Conservation (phyloP, 129 eudicot genomes). For the Artemisia tridentata region DNA sequence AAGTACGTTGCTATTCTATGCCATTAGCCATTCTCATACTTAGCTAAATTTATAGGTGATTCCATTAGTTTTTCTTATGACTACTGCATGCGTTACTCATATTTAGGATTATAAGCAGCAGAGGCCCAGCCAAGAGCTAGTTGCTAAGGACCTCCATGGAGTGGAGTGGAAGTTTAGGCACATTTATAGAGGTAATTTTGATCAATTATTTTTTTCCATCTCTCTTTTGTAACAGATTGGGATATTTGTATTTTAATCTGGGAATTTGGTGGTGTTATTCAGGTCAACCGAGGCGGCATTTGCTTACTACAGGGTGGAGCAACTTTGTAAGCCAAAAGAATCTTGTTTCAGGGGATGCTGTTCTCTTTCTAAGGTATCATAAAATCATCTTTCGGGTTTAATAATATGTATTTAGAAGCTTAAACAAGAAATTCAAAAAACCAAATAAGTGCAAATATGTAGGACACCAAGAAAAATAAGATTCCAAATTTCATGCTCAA, state of each 20-base stretch:
- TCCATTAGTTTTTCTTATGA: too few species aligned
- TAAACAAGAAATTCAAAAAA: conserved; percentile 6
- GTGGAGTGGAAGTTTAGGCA: conserved; percentile 93
- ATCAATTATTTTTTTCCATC: conserved; percentile 6
- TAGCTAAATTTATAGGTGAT: too few species aligned
- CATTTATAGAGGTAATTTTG: conserved; percentile 73
- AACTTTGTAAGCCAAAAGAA: conserved; percentile 91
- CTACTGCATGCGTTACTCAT: background rate
- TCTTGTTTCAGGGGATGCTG: conserved; percentile 97
- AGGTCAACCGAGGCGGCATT: conserved; percentile 97
- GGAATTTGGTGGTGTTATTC: conserved; percentile 21
- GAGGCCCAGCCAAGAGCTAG: conserved; percentile 93
- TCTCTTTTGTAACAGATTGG: background rate
- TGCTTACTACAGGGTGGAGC: conserved; percentile 99
- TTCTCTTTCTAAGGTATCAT: conserved; percentile 81
- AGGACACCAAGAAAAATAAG: conserved; percentile 30
- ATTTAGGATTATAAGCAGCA: conserved; percentile 80
- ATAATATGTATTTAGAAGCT: background rate
- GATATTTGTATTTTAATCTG: conserved; percentile 9
- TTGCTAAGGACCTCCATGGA: conserved; percentile 93
- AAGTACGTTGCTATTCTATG: too few species aligned
- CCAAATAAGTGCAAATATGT: conserved; percentile 1
- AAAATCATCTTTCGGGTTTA: background rate
- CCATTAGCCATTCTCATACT: too few species aligned
- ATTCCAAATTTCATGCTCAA: conserved; percentile 18